Conservation (phyloP, 2,329 filamentous ascomycete species). For the Arthroderma sp. region DNA sequence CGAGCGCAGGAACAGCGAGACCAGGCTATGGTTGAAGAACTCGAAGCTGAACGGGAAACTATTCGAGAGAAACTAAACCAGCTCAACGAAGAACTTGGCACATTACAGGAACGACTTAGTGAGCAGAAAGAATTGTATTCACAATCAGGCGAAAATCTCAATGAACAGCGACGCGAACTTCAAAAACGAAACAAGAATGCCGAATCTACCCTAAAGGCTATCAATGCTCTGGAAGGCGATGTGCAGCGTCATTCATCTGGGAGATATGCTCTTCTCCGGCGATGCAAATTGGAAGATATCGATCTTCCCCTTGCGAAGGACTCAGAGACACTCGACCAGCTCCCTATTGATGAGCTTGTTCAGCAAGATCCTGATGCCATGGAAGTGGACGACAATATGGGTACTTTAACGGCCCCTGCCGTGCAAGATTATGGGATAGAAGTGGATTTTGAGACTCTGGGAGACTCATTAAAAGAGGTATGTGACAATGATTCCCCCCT, state of each 20-base stretch:
- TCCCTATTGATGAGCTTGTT: conserved; percentile 76
- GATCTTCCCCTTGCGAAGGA: conserved; percentile 63
- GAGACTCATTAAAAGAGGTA: conserved; percentile 69
- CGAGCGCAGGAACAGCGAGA: conserved; percentile 54
- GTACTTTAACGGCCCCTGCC: conserved; percentile 43
- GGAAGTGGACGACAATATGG: conserved; percentile 64
- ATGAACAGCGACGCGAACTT: conserved; percentile 64
- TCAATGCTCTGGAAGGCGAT: conserved; percentile 67
- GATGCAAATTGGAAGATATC: conserved; percentile 89
- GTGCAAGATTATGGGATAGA: conserved; percentile 86
- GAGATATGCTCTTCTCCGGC: conserved; percentile 70
- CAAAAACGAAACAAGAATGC: conserved; percentile 76
- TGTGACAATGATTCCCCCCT: conserved; percentile 16
- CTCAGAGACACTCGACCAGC: conserved; percentile 58
- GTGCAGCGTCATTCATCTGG: conserved; percentile 73
- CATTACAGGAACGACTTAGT: conserved; percentile 58
- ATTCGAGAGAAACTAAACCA: conserved; percentile 62
- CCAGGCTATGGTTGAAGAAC: conserved; percentile 53
- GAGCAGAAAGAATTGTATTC: conserved; percentile 54
- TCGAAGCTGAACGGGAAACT: conserved; percentile 57
- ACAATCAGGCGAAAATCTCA: conserved; percentile 60
- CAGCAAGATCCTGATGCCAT: conserved; percentile 72
- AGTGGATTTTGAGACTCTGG: conserved; percentile 68
- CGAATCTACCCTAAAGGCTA: conserved; percentile 58
- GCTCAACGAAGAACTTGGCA: conserved; percentile 63